These are phyloP conservation scores for Lachancea thermotolerans DNA, from an alignment of 805 yeast genomes.

Conservation along the genomic window DNA sequence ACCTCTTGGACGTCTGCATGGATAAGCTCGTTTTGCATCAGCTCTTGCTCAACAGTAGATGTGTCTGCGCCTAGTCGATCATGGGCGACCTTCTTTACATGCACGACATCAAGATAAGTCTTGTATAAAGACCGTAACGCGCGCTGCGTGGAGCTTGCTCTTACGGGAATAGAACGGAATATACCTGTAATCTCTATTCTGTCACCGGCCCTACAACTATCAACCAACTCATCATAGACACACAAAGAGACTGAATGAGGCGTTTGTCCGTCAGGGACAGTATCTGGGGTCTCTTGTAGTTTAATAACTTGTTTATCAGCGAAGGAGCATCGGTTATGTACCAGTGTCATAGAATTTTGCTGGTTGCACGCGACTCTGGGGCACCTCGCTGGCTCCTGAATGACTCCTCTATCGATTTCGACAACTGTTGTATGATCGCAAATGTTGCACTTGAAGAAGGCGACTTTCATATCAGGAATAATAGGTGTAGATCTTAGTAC, in stretches of 20 bases:
- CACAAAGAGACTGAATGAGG: conserved; percentile 93
- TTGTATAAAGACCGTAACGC: conserved; percentile 79
- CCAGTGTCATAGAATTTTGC: conserved; percentile 77
- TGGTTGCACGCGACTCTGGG: conserved; percentile 84
- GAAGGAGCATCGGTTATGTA: conserved; percentile 88
- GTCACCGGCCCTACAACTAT: conserved; percentile 93
- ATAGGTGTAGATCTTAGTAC: conserved; percentile 84
- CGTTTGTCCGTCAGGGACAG: conserved; percentile 97
- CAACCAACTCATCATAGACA: conserved; percentile 94
- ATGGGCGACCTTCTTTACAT: conserved; percentile 77
- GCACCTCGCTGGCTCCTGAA: conserved; percentile 87
- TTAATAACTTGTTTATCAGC: conserved; percentile 94
- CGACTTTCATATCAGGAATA: conserved; percentile 96
- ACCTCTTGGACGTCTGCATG: conserved; percentile 65
- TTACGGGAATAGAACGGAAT: conserved; percentile 85
- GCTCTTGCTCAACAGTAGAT: conserved; percentile 46
- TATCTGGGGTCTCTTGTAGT: conserved; percentile 92
- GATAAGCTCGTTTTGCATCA: conserved; percentile 44
- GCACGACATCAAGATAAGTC: conserved; percentile 92
- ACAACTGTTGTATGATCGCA: conserved; percentile 90
- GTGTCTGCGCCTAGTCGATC: conserved; percentile 76
- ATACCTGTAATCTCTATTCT: conserved; percentile 93
- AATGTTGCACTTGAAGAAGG: conserved; percentile 90
- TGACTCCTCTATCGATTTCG: conserved; percentile 90
- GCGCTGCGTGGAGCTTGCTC: conserved; percentile 79